Conservation (phyloP, 192 early-diverging fungal species). For the Coemansia nantahalensis region DNA sequence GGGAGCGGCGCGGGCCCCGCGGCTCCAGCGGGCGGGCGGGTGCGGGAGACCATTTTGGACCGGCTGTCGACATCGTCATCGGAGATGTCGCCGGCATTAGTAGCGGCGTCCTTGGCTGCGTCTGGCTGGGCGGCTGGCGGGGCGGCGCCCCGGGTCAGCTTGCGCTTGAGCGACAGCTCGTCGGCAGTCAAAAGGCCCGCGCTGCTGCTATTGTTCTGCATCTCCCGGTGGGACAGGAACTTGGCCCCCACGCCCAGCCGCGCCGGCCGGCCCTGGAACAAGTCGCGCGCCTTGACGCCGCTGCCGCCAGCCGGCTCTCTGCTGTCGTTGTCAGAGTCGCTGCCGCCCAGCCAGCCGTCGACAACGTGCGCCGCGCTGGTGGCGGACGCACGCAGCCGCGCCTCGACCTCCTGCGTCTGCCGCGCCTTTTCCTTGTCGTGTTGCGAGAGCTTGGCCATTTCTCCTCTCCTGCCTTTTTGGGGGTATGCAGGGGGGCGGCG, state of each 20-base stretch:
- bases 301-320: not conserved
- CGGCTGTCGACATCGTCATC: constrained; percentile 18
- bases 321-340: constrained; percentile 6
- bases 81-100: not conserved
- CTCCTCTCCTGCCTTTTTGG: too few relatives aligned
- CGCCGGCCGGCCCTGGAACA: constrained; percentile 44
- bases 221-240: constrained; percentile 42
- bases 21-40: too few relatives aligned
- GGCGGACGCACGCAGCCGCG: constrained; percentile 45
- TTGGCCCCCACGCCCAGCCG: constrained; percentile 47
- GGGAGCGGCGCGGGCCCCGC: too few relatives aligned
- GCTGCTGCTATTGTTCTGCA: constrained; percentile 8
- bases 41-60: constrained; percentile 9
- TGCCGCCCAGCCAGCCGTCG: constrained; percentile 26
- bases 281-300: constrained; percentile 20
- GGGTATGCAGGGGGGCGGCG: too few relatives aligned
- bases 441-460: constrained; percentile 26
- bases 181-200: constrained; percentile 13
- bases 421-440: constrained; percentile 31
- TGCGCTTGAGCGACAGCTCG: constrained; percentile 37
- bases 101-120: not conserved
- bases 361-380: constrained; percentile 38
- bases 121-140: not conserved
- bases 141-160: constrained; percentile 12
- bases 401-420: constrained; percentile 45